Base-by-base conservation (phyloP, 108 stramenopile species). In the Conticribra weissflogii region DNA sequence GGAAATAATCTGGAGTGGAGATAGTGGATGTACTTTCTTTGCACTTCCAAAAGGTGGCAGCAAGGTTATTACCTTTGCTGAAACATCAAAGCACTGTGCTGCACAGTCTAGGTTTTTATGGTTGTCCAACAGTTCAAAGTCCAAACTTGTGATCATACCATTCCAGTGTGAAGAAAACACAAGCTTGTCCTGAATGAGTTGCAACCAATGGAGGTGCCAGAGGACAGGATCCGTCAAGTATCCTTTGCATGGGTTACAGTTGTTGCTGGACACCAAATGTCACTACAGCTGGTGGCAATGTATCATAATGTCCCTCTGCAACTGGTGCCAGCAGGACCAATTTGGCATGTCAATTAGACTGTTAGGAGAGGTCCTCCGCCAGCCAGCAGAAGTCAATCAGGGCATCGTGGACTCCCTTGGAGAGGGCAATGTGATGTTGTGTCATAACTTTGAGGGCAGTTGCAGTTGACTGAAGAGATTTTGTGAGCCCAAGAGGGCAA, bases 41-140 rank as follows among this genome's bases (percentile, higher is more conserved):
- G 18, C 71, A 61, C 30, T 77, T 56, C 76, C 79, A 85, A 47
- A 32, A 72, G 3, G 73, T 57, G 4, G 74, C 68, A 22, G 71
- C 48, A n/a, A 57, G 82, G 57, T 83, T 78, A 59, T 83, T 79
- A 14, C 51, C 66, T 17, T 54, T 45, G 29, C 36, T 69, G 3
- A 63, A 21, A 79, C 23, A 32, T 83, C 72, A 56, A 51, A 63
- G 31, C 34, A 18, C 2, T 63, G 61, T 15, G 59, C 74, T 3
- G 81, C 30, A 29, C 74, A 71, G 23, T 85, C 86, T 21, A 72
- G 56, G 32, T 86, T 83, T 1, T 66, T 49, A 0, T 86, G 47
- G 0, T 67, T 72, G 23, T 69, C 74, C 23, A 70, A 60, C 0
- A 81, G 54, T 58, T 81, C 80, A 9, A 76, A 62, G 47, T 76